Evolutionary conservation across 352 stramenopile species (phyloP).

Genomic region (Pythium sp.): DNA sequence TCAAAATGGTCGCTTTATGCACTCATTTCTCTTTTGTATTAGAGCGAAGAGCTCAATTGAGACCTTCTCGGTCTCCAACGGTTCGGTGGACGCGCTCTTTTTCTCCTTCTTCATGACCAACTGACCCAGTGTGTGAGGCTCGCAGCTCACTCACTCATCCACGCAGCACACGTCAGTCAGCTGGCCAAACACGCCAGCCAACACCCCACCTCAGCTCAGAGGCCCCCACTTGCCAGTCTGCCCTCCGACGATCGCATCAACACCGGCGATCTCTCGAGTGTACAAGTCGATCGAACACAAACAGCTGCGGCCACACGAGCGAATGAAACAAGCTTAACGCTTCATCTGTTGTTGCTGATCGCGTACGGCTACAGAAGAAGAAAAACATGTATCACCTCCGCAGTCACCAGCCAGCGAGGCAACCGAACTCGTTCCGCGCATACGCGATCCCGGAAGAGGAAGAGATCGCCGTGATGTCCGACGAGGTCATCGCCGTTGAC

Average conservation of each 20-base stretch:
- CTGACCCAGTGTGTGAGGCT: neutral
- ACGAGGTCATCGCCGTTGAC: constrained; percentile 11
- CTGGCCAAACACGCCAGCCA: neutral
- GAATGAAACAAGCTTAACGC: neutral
- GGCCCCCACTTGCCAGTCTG: neutral
- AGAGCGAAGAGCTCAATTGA: neutral
- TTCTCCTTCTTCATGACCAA: neutral
- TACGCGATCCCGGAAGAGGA: constrained; percentile 14
- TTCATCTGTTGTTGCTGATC: neutral
- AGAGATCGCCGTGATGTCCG: constrained; percentile 23
- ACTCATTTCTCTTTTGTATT: neutral
- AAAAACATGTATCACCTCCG: constrained; percentile 4
- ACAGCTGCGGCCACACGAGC: neutral
- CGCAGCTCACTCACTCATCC: neutral
- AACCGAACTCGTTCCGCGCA: neutral
- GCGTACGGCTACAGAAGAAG: neutral
- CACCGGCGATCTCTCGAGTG: neutral
- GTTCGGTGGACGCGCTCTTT: neutral
- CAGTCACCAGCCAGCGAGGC: constrained; percentile 1
- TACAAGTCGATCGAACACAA: too few species aligned
- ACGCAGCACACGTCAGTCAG: neutral
- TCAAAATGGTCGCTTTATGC: constrained; percentile 14
- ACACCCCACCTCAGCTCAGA: neutral
- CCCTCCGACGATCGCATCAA: neutral
- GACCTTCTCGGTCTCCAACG: neutral